Base-by-base conservation (phyloP, 306 rosid genomes). In the Purshia tridentata region DNA sequence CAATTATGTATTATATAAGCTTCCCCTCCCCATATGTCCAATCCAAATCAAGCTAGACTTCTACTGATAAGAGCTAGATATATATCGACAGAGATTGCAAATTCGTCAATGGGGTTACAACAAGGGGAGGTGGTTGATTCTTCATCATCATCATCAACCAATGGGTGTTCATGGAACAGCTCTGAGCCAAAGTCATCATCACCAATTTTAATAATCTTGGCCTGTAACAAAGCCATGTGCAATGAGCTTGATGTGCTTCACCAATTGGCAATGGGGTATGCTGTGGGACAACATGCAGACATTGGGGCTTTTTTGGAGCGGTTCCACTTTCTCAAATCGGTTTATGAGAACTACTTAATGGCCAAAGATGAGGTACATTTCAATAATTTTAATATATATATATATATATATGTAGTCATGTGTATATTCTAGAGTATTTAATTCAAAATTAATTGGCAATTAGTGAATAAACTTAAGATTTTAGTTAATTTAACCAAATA, bases 201-300 rank as follows among this genome's bases (percentile, higher is more conserved):
- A 19, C 77, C 81, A 6, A 10, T 71, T 40, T 70, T 20, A n/a
- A 9, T 77, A 6, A 46, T 71, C 65, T 13, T 37, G 1, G 12
- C 64, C 29, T 18, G 55, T 15, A 59, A 77, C 44, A 77, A 71
- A 51, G 61, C 81, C 19, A 54, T 71, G 19, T 6, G 72, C 16
- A 51, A 46, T 54, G 77, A 45, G 67, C 60, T 77, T 4, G 59
- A 55, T 68, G 72, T 22, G 42, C 72, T 77, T 54, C 73, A 77
- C 62, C 77, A 46, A 50, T 63, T 49, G 47, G 59, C 67, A 35
- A 53, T 45, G 66, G 19, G 45, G 0, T 18, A 0, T 40, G 37
- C 61, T 59, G 5, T 4, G 19, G 50, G 65, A 10, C 0, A 19
- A 52, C 22, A 39, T 45, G 50, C 3, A n/a, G 70, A 58, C 8